Conservation (phyloP, 1,139 yeast species). For the Candida pseudoviswanathii region DNA sequence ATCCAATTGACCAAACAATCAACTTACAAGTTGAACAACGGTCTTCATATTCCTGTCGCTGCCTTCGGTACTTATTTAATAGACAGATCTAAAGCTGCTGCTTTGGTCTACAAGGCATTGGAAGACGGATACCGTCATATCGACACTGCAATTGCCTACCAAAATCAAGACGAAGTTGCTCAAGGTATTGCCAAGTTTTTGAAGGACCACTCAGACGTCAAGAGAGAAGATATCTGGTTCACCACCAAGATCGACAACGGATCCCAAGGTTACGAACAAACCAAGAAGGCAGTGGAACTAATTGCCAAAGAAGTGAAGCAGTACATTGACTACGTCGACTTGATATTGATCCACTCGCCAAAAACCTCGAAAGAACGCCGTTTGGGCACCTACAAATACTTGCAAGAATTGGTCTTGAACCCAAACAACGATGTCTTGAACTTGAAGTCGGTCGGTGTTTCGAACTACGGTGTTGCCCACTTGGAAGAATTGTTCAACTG, state of each 20-base stretch:
- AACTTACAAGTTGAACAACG: slow-evolving; percentile 38
- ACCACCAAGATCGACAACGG: slow-evolving; percentile 65
- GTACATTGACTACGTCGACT: slow-evolving; percentile 49
- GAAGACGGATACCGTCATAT: slow-evolving; percentile 68
- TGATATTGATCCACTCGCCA: slow-evolving; percentile 41
- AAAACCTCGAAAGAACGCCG: slow-evolving; percentile 30
- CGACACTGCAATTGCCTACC: slow-evolving; percentile 47
- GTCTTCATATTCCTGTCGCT: slow-evolving; percentile 40
- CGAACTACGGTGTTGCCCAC: slow-evolving; percentile 40
- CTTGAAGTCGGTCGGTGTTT: slow-evolving; percentile 45
- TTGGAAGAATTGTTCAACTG: slow-evolving; percentile 38
- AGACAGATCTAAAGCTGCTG: slow-evolving; percentile 25
- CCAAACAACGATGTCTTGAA: slow-evolving; percentile 31
- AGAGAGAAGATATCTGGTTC: slow-evolving; percentile 37
- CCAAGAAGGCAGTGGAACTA: slow-evolving; percentile 53
- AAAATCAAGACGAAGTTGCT: slow-evolving; percentile 52
- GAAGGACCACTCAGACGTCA: slow-evolving; percentile 34
- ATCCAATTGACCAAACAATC: slow-evolving; percentile 33
- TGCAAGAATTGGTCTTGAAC: slow-evolving; percentile 36
- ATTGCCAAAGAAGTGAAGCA: slow-evolving; percentile 32
- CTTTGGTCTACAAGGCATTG: slow-evolving; percentile 45
- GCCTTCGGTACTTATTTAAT: slow-evolving; percentile 41
- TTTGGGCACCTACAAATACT: slow-evolving; percentile 42
- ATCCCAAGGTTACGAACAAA: slow-evolving; percentile 60
- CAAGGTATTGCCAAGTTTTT: slow-evolving; percentile 43